Conservation (phyloP, 176 grass and related monocot genomes). For the Cenchrus americanus region DNA sequence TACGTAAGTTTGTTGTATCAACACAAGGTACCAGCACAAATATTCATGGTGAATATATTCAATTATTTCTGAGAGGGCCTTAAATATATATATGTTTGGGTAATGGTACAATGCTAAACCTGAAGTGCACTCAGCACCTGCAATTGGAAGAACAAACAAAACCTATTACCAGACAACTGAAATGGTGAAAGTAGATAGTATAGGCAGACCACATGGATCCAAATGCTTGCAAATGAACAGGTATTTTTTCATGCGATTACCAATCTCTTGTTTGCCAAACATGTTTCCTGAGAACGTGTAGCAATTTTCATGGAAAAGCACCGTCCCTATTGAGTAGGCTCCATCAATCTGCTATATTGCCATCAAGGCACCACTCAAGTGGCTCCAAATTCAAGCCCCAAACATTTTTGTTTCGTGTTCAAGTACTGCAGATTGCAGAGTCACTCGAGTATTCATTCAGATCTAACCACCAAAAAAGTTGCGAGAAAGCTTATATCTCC, state of each 20-base stretch:
- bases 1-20: conserved; percentile 46
- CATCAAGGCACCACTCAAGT: not conserved
- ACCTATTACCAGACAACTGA: not conserved
- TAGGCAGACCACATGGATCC: no score
- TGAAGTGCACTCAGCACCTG: no score
- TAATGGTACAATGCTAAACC: conserved; percentile 18
- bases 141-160: conserved; percentile 55
- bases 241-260: conserved; percentile 23
- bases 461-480: not conserved
- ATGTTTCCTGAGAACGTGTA: conserved; percentile 29
- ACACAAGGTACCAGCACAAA: conserved; percentile 13
- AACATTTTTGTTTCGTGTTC: conserved; percentile 42
- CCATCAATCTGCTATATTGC: not conserved
- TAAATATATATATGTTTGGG: conserved; percentile 50
- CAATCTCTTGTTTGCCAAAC: conserved; percentile 12
- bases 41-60: conserved; percentile 58
- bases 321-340: conserved; percentile 44
- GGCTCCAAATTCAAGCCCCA: conserved; percentile 54
- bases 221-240: not conserved
- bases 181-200: no score
- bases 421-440: conserved; percentile 44
- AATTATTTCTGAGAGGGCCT: conserved; percentile 44
- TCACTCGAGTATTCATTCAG: conserved; percentile 41
- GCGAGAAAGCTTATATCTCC: not conserved
- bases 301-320: conserved; percentile 49